Base-by-base conservation (phyloP, 331 rosid genomes). In the Quercus phellos region DNA sequence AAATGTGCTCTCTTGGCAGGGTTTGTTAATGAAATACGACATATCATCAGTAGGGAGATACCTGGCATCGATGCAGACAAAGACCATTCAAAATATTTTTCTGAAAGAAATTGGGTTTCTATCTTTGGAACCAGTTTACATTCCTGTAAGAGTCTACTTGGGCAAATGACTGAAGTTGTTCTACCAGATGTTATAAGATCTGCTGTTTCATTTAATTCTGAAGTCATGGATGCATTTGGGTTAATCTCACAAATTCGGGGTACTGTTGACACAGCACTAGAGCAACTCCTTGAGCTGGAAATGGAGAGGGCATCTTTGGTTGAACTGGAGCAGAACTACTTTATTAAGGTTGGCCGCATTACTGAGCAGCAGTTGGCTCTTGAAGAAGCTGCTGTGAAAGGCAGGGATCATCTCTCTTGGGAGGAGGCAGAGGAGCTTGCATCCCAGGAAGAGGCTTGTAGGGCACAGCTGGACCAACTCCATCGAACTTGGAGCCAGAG, bases 371-470 rank as follows among this genome's bases (percentile, higher is more conserved):
- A 92, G 86, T 85, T 92, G 89, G 92, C 95, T 73, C 98, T 94
- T 61, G 97, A 92, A 89, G 94, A 94, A 88, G 98, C 96, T 77
- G 91, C 98, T 76, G 84, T 82, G 70, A 94, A 87, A 85, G 90
- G 97, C 56, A 90, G 98, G 81, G 98, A 94, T 87, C 90, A 92
- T 88, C 94, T 94, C 81, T 94, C 97, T 35, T 94, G 98, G 98
- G 98, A 94, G 86, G 98, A 94, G 86, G 97, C 98, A 54, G 98
- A 94, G 84, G 98, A 94, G 87, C 96, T 94, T 77, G 97, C 96
- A 53, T 87, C 97, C 72, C 94, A 94, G 81, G 98, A 94, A 88
- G 98, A 94, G 87, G 96, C 92, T 84, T 92, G 98, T 84, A 90
- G 95, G 83, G 93, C 88, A 72, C 91, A 92, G 83, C 91, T 94